Percentiles rank a stretch among this genome's conserved stretches.
Evolutionary conservation across 345 rosid genomes (phyloP).

Genomic region (Citrus unshiu): DNA sequence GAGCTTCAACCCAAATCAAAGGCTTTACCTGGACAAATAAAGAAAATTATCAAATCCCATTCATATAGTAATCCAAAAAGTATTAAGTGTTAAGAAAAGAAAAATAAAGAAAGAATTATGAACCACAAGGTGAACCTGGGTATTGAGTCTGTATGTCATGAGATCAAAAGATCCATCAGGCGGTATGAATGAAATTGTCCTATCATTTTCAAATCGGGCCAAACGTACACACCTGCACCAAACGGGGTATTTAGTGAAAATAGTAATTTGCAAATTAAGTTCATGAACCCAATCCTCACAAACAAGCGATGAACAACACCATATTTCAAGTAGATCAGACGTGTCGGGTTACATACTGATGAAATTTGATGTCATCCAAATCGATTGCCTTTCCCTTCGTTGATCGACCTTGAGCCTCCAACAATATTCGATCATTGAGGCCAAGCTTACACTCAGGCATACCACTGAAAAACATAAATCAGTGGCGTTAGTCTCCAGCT

Average conservation of each 20-base stretch:
- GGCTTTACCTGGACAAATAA: conserved; percentile 66
- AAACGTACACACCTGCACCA: conserved; percentile 81
- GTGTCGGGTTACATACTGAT: conserved; percentile 54
- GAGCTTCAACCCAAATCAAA: conserved; percentile 93
- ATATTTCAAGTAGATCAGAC: conserved; percentile 5
- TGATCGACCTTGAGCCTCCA: conserved; percentile 96
- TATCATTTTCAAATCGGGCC: conserved; percentile 95
- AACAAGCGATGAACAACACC: not conserved
- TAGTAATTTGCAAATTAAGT: conserved; percentile 3
- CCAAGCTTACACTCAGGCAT: conserved; percentile 99
- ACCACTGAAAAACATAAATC: conserved; percentile 51
- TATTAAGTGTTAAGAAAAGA: not conserved
- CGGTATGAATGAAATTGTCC: conserved; percentile 94
- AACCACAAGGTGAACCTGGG: conserved; percentile 58
- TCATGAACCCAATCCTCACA: not conserved
- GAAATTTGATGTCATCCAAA: conserved; percentile 95
- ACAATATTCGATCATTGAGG: conserved; percentile 81
- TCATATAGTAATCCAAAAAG: not conserved
- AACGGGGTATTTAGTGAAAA: conserved; percentile 5
- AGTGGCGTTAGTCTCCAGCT: conserved; percentile 2
- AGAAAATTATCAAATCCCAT: not conserved
- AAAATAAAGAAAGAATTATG: not conserved
- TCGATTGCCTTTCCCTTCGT: conserved; percentile 96
- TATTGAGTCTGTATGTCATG: conserved; percentile 95
- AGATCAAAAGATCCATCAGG: conserved; percentile 98